Percentiles rank a stretch among this genome's conserved stretches.
phyloP scores from a whole-genome alignment of 768 basidiomycete species.

The Leccinum truebloodii region DNA sequence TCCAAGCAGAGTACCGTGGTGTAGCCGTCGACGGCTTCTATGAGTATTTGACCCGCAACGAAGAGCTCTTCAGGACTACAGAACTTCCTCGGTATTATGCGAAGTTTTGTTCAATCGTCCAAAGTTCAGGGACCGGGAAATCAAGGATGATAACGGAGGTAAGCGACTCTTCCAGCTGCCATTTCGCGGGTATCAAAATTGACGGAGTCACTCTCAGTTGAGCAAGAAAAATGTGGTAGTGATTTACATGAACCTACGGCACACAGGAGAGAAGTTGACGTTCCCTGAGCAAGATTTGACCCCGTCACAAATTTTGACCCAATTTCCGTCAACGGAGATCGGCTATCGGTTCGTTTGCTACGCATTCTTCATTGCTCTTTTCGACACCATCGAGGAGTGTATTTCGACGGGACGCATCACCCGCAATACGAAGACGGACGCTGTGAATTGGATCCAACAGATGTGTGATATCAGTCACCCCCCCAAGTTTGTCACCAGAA shows the following conservation, averaged over 20 bases:
- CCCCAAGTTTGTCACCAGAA: background rate
- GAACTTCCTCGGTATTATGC: background rate
- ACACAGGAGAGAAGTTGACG: background rate
- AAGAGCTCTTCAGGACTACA: slow-evolving; percentile 3
- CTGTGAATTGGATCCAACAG: background rate
- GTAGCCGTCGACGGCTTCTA: slow-evolving; percentile 18
- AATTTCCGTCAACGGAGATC: background rate
- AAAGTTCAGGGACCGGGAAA: slow-evolving; percentile 18
- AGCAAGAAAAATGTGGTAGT: slow-evolving; percentile 17
- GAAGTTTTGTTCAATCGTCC: slow-evolving; percentile 11
- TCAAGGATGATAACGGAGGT: slow-evolving; percentile 18
- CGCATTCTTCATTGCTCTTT: slow-evolving; percentile 18
- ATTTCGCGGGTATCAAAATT: background rate
- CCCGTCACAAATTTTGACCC: slow-evolving; percentile 16
- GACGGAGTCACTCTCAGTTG: slow-evolving; percentile 3
- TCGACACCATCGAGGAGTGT: background rate
- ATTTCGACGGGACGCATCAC: background rate
- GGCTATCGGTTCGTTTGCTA: slow-evolving; percentile 10
- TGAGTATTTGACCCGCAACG: slow-evolving; percentile 18
- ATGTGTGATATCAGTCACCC: slow-evolving; percentile 11
- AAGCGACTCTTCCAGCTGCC: background rate
- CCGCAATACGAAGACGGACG: background rate
- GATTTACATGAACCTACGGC: slow-evolving; percentile 19
- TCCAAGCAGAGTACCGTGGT: background rate
- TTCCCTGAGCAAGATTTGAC: slow-evolving; percentile 19